phyloP scores from a whole-genome alignment of 2,329 filamentous ascomycete species.

The Trichoderma sp. region DNA sequence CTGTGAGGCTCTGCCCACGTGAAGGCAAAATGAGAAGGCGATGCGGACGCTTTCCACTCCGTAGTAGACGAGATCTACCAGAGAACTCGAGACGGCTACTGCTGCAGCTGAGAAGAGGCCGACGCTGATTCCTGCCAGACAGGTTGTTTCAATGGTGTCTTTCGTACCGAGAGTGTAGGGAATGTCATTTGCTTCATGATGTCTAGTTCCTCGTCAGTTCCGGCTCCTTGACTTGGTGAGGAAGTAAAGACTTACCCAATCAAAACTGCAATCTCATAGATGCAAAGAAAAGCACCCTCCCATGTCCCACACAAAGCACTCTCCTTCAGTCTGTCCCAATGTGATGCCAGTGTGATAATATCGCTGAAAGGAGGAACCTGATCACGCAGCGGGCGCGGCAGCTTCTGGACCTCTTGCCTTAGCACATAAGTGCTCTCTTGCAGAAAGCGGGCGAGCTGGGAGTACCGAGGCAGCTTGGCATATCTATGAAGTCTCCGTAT shows the following conservation, averaged over 20 bases:
- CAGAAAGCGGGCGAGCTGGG: constrained; percentile 4
- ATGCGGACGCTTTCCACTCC: constrained; percentile 47
- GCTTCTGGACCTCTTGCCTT: background rate
- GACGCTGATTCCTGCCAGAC: constrained; percentile 48
- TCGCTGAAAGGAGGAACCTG: background rate
- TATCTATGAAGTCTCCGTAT: background rate
- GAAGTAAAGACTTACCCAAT: background rate
- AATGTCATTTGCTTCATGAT: background rate
- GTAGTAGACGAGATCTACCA: constrained; percentile 45
- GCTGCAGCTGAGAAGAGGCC: constrained; percentile 49
- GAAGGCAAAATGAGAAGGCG: constrained; percentile 51
- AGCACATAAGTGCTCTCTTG: background rate
- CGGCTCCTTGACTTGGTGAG: background rate
- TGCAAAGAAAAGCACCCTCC: constrained; percentile 10
- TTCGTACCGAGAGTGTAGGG: background rate
- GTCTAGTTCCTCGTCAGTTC: background rate
- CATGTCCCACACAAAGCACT: background rate
- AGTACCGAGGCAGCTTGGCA: background rate
- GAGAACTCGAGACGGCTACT: constrained; percentile 44
- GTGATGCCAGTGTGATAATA: background rate
- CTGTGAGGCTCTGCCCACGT: constrained; percentile 47
- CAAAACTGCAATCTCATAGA: constrained; percentile 1
- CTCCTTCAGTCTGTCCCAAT: background rate
- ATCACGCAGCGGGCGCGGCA: background rate
- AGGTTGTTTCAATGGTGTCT: background rate